These are phyloP conservation scores for Apiospora saccharicola DNA, from an alignment of 2,329 filamentous ascomycete genomes.

Conservation along the genomic window DNA sequence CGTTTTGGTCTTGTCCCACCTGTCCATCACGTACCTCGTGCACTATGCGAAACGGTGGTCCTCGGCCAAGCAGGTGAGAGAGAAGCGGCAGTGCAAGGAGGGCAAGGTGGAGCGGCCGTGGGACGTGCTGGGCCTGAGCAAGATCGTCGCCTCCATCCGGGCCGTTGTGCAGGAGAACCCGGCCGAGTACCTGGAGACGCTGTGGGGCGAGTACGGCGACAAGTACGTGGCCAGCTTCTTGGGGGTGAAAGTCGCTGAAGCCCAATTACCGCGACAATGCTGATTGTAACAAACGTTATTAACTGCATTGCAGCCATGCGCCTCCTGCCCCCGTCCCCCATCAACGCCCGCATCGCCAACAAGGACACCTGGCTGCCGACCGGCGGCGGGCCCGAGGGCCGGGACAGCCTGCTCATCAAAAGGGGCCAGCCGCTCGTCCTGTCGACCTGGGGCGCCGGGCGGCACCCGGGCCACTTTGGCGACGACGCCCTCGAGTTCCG, in stretches of 20 bases:
- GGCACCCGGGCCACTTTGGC: background rate
- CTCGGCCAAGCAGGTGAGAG: background rate
- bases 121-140: background rate
- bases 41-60: background rate
- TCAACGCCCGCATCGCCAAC: background rate
- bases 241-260: background rate
- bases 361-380: background rate
- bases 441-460: background rate
- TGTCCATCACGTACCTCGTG: conserved; percentile 4
- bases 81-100: background rate
- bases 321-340: background rate
- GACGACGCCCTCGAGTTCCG: background rate
- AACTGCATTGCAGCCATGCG: background rate
- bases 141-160: background rate
- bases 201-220: background rate
- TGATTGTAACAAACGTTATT: no score
- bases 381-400: background rate
- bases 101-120: background rate
- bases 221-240: background rate
- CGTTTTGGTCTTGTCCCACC: background rate
- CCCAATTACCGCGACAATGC: no score
- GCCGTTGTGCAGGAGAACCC: background rate
- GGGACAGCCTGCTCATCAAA: background rate
- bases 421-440: background rate
- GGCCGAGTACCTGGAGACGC: background rate